A percentile compares a stretch with the other conserved stretches of the same genome.
Conservation (phyloP, 2,329 filamentous ascomycete species). For the Xylaria arbuscula region DNA sequence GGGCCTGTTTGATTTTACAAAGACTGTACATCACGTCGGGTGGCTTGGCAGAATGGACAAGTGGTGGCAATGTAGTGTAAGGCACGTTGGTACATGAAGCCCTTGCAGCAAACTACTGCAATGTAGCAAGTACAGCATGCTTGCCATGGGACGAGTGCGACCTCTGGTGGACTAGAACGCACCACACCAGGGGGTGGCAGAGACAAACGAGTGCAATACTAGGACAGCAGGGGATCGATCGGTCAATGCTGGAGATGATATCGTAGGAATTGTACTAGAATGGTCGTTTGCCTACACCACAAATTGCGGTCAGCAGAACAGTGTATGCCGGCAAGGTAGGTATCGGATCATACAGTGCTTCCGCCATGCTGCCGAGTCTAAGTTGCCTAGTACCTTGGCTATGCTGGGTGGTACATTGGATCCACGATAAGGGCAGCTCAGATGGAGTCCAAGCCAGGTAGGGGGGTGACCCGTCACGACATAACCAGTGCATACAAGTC, state of each 20-base stretch:
- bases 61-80: slow-evolving; percentile 11
- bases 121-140: slow-evolving; percentile 8
- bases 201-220: neutral
- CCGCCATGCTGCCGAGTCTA: slow-evolving; percentile 11
- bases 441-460: slow-evolving; percentile 1
- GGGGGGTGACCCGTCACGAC: slow-evolving; percentile 8
- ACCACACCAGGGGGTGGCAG: neutral
- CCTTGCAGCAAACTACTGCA: slow-evolving; percentile 10
- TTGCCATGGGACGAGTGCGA: slow-evolving; percentile 8
- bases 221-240: slow-evolving; percentile 6
- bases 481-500: slow-evolving; percentile 6
- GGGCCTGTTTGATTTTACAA: slow-evolving; percentile 15
- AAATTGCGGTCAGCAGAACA: slow-evolving; percentile 35
- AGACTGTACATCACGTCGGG: slow-evolving; percentile 9
- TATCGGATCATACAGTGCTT: slow-evolving; percentile 7
- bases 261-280: slow-evolving; percentile 11
- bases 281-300: slow-evolving; percentile 18
- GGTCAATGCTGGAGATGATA: slow-evolving; percentile 10
- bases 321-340: slow-evolving; percentile 16
- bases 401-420: slow-evolving; percentile 18
- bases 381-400: slow-evolving; percentile 12
- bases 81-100: slow-evolving; percentile 10
- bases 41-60: slow-evolving; percentile 23
- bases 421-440: slow-evolving; percentile 21
- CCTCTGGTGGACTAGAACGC: slow-evolving; percentile 6